A percentile compares a stretch with the other conserved stretches of the same genome.
These are phyloP conservation scores for Fusarium transvaalense DNA, from an alignment of 2,329 filamentous ascomycete genomes.

Conservation along the genomic window DNA sequence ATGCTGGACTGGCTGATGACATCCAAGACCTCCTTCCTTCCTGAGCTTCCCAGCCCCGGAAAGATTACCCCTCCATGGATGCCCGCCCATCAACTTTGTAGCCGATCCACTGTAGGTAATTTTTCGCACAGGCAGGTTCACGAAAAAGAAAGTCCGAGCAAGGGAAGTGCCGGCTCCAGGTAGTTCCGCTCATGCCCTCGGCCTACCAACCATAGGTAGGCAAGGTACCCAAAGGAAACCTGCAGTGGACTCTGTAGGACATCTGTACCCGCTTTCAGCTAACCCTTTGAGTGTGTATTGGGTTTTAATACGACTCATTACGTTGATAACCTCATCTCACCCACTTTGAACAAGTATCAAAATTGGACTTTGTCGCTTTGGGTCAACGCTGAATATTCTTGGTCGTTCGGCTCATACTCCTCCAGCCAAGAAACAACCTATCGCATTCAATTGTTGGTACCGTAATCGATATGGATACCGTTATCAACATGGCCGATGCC, in stretches of 20 bases:
- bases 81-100: background rate
- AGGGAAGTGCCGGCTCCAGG: slow-evolving; percentile 32
- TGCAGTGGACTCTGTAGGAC: slow-evolving; percentile 1
- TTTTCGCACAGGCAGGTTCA: slow-evolving; percentile 32
- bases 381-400: background rate
- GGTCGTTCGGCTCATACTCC: background rate
- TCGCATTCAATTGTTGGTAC: slow-evolving; percentile 10
- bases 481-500: slow-evolving; percentile 88
- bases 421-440: background rate
- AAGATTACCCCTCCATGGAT: slow-evolving; percentile 32
- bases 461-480: slow-evolving; percentile 77
- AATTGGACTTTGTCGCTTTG: background rate
- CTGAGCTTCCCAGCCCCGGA: slow-evolving; percentile 12
- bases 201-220: background rate
- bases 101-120: slow-evolving; percentile 5
- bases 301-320: slow-evolving; percentile 22
- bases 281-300: slow-evolving; percentile 15
- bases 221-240: background rate
- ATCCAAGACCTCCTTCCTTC: slow-evolving; percentile 22
- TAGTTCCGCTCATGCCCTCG: slow-evolving; percentile 19
- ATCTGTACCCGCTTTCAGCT: slow-evolving; percentile 20
- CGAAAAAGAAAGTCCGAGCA: slow-evolving; percentile 9
- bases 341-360: background rate
- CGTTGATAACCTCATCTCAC: slow-evolving; percentile 5
- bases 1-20: slow-evolving; percentile 21